These are phyloP conservation scores for Hypericum androsaemum DNA, from an alignment of 345 rosid genomes.

Conservation along the genomic window DNA sequence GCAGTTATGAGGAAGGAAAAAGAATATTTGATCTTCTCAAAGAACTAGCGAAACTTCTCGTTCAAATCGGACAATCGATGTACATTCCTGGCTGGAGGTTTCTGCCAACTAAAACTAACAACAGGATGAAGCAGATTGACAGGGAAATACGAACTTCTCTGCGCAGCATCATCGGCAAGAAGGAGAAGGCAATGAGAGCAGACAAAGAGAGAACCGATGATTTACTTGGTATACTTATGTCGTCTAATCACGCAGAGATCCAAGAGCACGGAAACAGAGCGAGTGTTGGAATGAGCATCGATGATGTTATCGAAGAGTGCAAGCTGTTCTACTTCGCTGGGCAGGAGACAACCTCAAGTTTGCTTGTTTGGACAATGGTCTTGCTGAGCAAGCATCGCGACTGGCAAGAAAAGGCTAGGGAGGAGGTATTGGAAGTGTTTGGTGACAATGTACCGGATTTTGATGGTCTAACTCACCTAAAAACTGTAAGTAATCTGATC, in stretches of 20 bases:
- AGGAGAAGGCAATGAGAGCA: conserved; percentile 11
- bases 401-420: conserved; percentile 17
- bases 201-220: conserved; percentile 4
- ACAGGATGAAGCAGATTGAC: conserved; percentile 15
- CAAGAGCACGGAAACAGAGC: background rate
- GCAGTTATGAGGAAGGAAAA: conserved; percentile 24
- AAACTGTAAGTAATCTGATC: conserved; percentile 10
- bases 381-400: conserved; percentile 5
- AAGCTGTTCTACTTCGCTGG: conserved; percentile 15
- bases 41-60: conserved; percentile 12
- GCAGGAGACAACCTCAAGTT: conserved; percentile 11
- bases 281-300: conserved; percentile 9
- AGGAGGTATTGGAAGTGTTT: conserved; percentile 12
- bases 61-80: conserved; percentile 1
- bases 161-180: conserved; percentile 12
- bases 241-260: conserved; percentile 6
- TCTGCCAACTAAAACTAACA: conserved; percentile 19
- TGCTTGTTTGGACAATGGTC: conserved; percentile 16
- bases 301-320: conserved; percentile 20
- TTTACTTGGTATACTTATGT: conserved; percentile 6
- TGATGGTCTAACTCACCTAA: conserved; percentile 15
- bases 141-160: conserved; percentile 12
- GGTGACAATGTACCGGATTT: conserved; percentile 8
- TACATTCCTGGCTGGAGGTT: conserved; percentile 19
- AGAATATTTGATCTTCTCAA: conserved; percentile 18